A percentile compares a stretch with the other conserved stretches of the same genome.
Conservation (phyloP, 306 rosid genomes). For the Quercus robur region DNA sequence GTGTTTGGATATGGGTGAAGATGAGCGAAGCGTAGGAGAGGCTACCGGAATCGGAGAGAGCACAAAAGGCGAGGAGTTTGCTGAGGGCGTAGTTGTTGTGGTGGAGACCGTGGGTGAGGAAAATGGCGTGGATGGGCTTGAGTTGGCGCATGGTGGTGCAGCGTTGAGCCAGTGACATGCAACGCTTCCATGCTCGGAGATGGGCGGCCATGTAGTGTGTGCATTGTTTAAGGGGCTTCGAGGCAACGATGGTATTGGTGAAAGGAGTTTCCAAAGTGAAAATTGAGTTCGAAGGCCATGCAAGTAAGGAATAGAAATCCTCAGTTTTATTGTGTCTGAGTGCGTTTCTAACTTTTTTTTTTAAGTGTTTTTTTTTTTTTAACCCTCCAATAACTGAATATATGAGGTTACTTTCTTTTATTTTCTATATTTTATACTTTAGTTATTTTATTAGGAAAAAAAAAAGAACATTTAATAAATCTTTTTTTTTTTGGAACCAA, state of each 20-base stretch:
- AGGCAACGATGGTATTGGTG: not conserved
- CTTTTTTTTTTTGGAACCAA: no score
- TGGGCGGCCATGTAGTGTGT: not conserved
- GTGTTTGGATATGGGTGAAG: constrained; percentile 15
- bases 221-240: not conserved
- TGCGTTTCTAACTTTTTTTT: no score
- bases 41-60: constrained; percentile 26
- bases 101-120: constrained; percentile 35
- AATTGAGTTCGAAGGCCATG: no score
- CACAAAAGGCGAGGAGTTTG: constrained; percentile 41
- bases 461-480: no score
- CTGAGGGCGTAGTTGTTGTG: constrained; percentile 35
- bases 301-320: no score
- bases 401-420: no score
- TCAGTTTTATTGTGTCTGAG: no score
- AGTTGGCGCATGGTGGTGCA: constrained; percentile 35
- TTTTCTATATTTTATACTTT: no score
- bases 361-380: no score
- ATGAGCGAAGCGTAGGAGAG: constrained; percentile 34
- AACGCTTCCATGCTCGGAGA: constrained; percentile 34
- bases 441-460: no score
- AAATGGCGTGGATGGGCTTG: constrained; percentile 38
- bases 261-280: not conserved
- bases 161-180: constrained; percentile 33
- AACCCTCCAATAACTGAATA: no score